Evolutionary conservation across 192 early-diverging fungal species (phyloP), one percentile per base, ranked within the genome.

Genomic region (Kickxella alabastrina): DNA sequence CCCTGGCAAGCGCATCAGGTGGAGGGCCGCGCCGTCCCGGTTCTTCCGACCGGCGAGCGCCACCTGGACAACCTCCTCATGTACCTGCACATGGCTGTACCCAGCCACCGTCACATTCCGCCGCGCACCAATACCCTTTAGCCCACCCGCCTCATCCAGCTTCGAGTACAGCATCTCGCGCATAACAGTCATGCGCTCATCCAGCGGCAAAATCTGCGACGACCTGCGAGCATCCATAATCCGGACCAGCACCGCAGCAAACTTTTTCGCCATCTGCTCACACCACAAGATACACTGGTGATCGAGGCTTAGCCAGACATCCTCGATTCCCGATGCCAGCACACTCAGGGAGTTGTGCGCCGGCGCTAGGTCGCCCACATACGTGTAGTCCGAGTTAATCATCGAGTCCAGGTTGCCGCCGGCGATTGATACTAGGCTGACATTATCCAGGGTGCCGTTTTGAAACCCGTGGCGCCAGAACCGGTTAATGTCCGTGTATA

Each of bases 241-340:
- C 6, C 74, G 67, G 14, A 83, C 52, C 49, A 90, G 45, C 17
- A 82, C 66, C 6, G 51, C 44, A 10, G 81, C 78, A 32, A 92
- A 67, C 42, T 83, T 79, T n/a, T 75, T 75, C 2, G 80, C 81
- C 45, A 97, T 70, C 70, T 98, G 96, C 49, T 87, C 88, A 51
- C 96, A 98, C 89, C 92, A 94, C 49, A 98, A 51, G 22, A 93
- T 87, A 19, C 83, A 83, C 47, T 87, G 80, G 65, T 98, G 95
- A 54, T 93, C 91, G 28, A 83, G 80, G 14, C 86, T 82, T 17
- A 85, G 84, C 95, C 95, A 98, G 2, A 95, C 91, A 37, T 81
- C 60, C 22, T 90, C 87, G 23, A 97, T 83, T 0, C 78, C 77
- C 1, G 89, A 84, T 3, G 90, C 84, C 39, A 88, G 85, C 0